Percentiles rank a stretch among this genome's conserved stretches.
Evolutionary conservation across 345 rosid genomes (phyloP).

Genomic region (Sisymbrium irio): DNA sequence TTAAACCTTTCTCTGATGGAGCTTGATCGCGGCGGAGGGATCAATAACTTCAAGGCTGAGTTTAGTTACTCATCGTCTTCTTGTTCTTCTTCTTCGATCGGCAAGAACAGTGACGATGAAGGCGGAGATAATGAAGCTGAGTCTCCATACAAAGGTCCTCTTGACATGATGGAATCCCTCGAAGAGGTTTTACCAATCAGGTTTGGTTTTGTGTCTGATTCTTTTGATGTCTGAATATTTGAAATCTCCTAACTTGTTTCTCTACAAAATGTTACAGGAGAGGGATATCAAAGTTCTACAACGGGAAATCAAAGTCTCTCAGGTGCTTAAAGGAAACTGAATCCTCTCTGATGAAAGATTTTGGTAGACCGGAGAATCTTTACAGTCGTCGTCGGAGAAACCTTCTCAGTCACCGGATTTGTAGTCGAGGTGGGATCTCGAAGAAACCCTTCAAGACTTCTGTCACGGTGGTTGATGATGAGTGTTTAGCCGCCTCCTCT

Average conservation of each 20-base stretch:
- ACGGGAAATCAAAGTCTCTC: conserved; percentile 72
- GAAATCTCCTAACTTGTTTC: not conserved
- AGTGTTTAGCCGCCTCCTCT: conserved; percentile 14
- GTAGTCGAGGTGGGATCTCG: conserved; percentile 44
- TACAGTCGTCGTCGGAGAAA: conserved; percentile 50
- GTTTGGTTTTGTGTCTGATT: conserved; percentile 22
- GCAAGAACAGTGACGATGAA: conserved; percentile 45
- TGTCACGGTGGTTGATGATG: conserved; percentile 35
- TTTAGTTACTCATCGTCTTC: conserved; percentile 19
- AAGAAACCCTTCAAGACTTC: conserved; percentile 50
- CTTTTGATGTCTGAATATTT: not conserved
- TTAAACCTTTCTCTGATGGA: conserved; percentile 3
- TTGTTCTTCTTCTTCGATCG: conserved; percentile 47
- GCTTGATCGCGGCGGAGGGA: conserved; percentile 29
- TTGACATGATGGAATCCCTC: conserved; percentile 52
- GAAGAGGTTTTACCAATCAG: conserved; percentile 57
- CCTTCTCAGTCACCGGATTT: conserved; percentile 42
- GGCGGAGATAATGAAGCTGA: conserved; percentile 50
- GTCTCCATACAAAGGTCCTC: conserved; percentile 49
- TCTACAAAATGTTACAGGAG: conserved; percentile 37
- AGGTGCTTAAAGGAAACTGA: conserved; percentile 45
- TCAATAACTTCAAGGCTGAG: not conserved
- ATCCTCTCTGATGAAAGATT: conserved; percentile 44
- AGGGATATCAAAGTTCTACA: conserved; percentile 68
- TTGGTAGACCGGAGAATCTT: conserved; percentile 57